Evolutionary conservation across 176 grass and related monocot genomes (phyloP).

Genomic region (Bonia amplexicaulis): DNA sequence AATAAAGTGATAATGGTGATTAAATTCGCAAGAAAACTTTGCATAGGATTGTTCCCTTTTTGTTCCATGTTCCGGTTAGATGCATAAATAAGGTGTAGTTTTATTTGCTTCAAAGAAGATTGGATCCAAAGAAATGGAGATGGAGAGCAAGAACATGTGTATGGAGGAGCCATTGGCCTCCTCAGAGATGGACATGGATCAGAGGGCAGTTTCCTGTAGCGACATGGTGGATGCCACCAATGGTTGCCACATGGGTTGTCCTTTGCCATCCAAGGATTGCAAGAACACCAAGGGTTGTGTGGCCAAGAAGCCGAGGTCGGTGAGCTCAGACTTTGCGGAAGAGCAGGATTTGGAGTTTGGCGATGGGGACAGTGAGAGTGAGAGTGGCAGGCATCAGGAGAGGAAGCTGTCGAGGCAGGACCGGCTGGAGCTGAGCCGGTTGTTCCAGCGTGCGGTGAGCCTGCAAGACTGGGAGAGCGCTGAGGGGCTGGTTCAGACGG

Average conservation of each 20-base stretch:
- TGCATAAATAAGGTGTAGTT: background rate
- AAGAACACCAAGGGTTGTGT: conserved; percentile 29
- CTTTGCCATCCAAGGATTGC: conserved; percentile 39
- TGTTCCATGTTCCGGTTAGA: background rate
- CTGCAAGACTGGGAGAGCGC: conserved; percentile 60
- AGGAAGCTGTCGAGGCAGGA: conserved; percentile 74
- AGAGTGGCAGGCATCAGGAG: conserved; percentile 47
- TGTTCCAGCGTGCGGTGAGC: conserved; percentile 74
- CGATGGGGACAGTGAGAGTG: conserved; percentile 39
- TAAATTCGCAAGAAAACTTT: background rate
- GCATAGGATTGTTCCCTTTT: background rate
- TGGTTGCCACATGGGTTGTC: conserved; percentile 44
- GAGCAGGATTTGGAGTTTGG: conserved; percentile 50
- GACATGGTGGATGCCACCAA: conserved; percentile 43
- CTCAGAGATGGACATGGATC: conserved; percentile 56
- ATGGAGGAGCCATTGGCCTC: conserved; percentile 26
- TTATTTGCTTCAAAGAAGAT: conserved; percentile 25
- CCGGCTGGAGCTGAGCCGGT: conserved; percentile 62
- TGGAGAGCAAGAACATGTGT: conserved; percentile 31
- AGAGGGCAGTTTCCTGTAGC: conserved; percentile 13
- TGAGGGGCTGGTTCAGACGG: conserved; percentile 41
- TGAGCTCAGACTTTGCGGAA: conserved; percentile 50
- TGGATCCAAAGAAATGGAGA: conserved; percentile 51
- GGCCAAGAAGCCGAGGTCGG: conserved; percentile 58
- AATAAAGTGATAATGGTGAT: conserved; percentile 25